Percentiles rank a stretch among this genome's conserved stretches.
These are phyloP conservation scores for Euphorbia lathyris DNA, from an alignment of 345 rosid genomes.

Conservation along the genomic window DNA sequence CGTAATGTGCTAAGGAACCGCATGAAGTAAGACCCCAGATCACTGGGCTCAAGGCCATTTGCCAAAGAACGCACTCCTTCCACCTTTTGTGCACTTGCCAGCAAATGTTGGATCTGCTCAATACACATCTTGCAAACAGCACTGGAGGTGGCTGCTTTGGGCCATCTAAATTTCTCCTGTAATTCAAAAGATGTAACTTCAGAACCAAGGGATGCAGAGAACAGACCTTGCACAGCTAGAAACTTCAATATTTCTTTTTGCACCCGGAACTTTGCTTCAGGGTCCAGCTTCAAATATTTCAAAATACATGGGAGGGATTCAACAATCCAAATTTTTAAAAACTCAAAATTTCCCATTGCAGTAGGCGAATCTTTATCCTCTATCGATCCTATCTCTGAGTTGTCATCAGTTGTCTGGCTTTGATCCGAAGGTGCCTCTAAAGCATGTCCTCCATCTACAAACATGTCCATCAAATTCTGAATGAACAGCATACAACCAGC, in stretches of 20 bases:
- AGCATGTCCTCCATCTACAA: conserved; percentile 71
- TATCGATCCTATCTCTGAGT: conserved; percentile 74
- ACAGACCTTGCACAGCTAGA: conserved; percentile 91
- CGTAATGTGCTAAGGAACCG: conserved; percentile 73
- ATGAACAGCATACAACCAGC: conserved; percentile 75
- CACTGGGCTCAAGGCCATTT: conserved; percentile 56
- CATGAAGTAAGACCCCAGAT: conserved; percentile 81
- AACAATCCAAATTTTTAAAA: conserved; percentile 78
- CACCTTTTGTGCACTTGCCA: conserved; percentile 70
- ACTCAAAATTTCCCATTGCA: conserved; percentile 56
- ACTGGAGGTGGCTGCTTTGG: conserved; percentile 68
- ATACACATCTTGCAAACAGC: conserved; percentile 79
- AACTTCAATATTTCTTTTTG: conserved; percentile 87
- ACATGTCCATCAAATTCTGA: conserved; percentile 68
- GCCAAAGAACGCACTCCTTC: conserved; percentile 44
- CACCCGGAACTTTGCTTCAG: conserved; percentile 67
- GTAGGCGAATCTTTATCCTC: conserved; percentile 74
- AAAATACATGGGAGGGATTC: conserved; percentile 79
- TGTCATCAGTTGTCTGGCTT: conserved; percentile 99
- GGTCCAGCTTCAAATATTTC: conserved; percentile 63
- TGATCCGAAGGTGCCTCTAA: conserved; percentile 94
- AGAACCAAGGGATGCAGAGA: conserved; percentile 84
- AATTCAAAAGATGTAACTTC: conserved; percentile 96
- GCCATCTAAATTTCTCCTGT: conserved; percentile 96
- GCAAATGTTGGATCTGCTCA: conserved; percentile 80